A percentile compares a stretch with the other conserved stretches of the same genome.
Evolutionary conservation across 805 yeast species (phyloP).

Genomic region (Saccharomycopsis sp.): DNA sequence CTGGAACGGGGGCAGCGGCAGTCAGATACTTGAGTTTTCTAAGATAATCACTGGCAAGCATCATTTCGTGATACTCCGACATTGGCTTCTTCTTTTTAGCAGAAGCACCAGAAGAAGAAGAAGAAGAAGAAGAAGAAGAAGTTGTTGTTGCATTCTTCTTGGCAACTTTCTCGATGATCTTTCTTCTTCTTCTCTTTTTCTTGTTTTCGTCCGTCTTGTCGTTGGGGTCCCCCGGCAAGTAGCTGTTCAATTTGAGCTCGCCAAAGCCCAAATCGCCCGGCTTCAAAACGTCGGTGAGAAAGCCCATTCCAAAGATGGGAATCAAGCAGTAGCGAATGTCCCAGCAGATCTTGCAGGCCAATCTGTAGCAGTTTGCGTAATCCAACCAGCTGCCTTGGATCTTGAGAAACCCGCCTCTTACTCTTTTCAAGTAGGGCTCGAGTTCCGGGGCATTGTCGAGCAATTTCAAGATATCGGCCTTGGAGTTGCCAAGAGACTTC

Average conservation of each 20-base stretch:
- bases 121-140: not conserved
- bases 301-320: constrained; percentile 70
- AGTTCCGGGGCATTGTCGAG: constrained; percentile 55
- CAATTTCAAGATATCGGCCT: constrained; percentile 70
- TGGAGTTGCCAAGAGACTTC: constrained; percentile 62
- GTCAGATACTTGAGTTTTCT: constrained; percentile 14
- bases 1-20: not conserved
- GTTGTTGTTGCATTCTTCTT: too few species aligned
- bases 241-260: constrained; percentile 37
- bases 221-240: constrained; percentile 17
- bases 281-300: constrained; percentile 50
- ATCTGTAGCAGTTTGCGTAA: constrained; percentile 49
- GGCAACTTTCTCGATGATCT: too few species aligned
- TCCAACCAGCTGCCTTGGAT: constrained; percentile 96
- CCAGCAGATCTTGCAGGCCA: constrained; percentile 71
- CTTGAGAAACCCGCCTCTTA: constrained; percentile 84
- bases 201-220: constrained; percentile 18
- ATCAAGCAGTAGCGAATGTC: constrained; percentile 65
- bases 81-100: too few species aligned
- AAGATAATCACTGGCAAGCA: constrained; percentile 10
- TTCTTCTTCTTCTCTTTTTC: constrained; percentile 5
- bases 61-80: constrained; percentile 17
- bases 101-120: not conserved
- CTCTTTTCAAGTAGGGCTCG: constrained; percentile 56
- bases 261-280: constrained; percentile 62